Conservation (phyloP, 176 grass and related monocot genomes). For the Musa acuminata region DNA sequence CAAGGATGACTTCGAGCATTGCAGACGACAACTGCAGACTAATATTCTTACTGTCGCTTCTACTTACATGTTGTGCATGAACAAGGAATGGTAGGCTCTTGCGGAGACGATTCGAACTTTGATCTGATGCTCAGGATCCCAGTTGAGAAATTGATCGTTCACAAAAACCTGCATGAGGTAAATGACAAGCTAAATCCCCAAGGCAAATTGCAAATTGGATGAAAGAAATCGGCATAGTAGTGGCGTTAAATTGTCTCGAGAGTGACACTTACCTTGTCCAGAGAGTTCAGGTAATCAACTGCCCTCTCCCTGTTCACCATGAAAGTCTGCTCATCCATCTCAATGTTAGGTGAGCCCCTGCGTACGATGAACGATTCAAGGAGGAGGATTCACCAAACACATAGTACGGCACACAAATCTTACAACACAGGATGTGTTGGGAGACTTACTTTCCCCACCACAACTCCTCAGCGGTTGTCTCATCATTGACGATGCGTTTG, state of each 20-base stretch:
- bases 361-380: background rate
- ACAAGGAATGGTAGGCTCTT: slow-evolving; percentile 93
- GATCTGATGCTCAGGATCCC: slow-evolving; percentile 83
- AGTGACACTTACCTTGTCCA: slow-evolving; percentile 53
- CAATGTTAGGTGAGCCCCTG: slow-evolving; percentile 95
- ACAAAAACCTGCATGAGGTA: slow-evolving; percentile 54
- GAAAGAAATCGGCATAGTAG: too few relatives aligned
- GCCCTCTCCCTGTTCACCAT: slow-evolving; percentile 88
- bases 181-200: background rate
- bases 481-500: slow-evolving; percentile 86
- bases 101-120: slow-evolving; percentile 95
- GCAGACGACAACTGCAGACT: background rate
- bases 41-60: slow-evolving; percentile 5
- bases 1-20: too few relatives aligned
- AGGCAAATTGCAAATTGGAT: too few relatives aligned
- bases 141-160: slow-evolving; percentile 98
- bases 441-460: slow-evolving; percentile 99
- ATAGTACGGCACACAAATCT: too few relatives aligned
- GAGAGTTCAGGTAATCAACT: slow-evolving; percentile 89
- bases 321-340: slow-evolving; percentile 99
- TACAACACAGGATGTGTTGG: too few relatives aligned
- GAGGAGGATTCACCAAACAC: background rate
- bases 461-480: slow-evolving; percentile 50
- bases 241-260: too few relatives aligned
- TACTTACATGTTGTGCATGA: slow-evolving; percentile 99